Conservation (phyloP, 257 asterid species). For the Solanum commersonii region DNA sequence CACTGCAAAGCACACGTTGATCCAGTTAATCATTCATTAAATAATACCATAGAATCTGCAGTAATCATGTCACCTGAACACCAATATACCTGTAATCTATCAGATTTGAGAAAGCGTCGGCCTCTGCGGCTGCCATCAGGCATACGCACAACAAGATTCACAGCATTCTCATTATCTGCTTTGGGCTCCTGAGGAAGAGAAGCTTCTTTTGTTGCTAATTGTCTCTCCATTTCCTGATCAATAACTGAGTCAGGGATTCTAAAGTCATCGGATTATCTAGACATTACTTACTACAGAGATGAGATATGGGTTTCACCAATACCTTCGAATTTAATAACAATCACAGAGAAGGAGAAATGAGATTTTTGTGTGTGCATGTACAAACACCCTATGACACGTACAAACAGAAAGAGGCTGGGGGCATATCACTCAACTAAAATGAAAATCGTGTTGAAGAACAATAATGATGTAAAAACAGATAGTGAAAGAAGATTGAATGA, state of each 20-base stretch:
- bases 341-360: not conserved
- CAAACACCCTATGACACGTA: not conserved
- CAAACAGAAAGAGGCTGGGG: not conserved
- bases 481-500: not conserved
- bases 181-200: constrained; percentile 92
- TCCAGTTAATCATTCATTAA: constrained; percentile 6
- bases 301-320: not conserved
- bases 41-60: not conserved
- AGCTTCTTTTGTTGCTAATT: constrained; percentile 83
- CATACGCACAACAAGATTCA: constrained; percentile 89
- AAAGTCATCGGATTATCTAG: not conserved
- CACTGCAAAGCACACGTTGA: constrained; percentile 30
- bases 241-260: not conserved
- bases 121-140: constrained; percentile 97
- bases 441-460: not conserved
- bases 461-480: not conserved
- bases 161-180: constrained; percentile 63
- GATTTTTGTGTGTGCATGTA: not conserved
- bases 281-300: not conserved
- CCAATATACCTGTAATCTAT: constrained; percentile 67
- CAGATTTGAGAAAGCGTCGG: constrained; percentile 80
- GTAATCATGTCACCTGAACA: not conserved
- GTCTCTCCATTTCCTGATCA: constrained; percentile 76
- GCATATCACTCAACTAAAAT: not conserved
- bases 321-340: not conserved